Evolutionary conservation across 1,139 yeast genomes (phyloP).

Genomic region (Sugiyamaella grinbergsii): DNA sequence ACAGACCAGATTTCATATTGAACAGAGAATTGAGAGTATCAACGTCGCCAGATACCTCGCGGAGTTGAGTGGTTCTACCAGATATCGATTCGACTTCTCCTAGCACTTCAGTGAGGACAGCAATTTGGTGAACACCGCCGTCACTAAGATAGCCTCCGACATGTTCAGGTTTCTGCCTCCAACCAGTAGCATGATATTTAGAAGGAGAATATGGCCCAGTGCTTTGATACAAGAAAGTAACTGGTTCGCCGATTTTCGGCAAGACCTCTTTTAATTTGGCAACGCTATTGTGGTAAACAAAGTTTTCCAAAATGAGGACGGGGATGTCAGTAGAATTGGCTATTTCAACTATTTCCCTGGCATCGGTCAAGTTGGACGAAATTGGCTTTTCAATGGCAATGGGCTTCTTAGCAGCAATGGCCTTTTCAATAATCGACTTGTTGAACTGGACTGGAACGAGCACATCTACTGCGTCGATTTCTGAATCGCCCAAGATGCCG

Average conservation of each 20-base stretch:
- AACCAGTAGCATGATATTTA: constrained; percentile 61
- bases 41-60: constrained; percentile 74
- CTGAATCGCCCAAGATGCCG: constrained; percentile 60
- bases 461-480: constrained; percentile 77
- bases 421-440: constrained; percentile 61
- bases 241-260: constrained; percentile 71
- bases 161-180: constrained; percentile 91
- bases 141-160: constrained; percentile 89
- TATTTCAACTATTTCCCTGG: constrained; percentile 70
- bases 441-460: constrained; percentile 84
- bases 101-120: constrained; percentile 77
- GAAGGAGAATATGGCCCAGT: constrained; percentile 75
- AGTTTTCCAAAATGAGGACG: constrained; percentile 78
- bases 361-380: constrained; percentile 81
- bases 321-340: constrained; percentile 63
- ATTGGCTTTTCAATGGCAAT: constrained; percentile 85
- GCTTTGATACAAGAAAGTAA: constrained; percentile 74
- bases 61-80: constrained; percentile 74
- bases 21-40: constrained; percentile 76
- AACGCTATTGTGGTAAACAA: constrained; percentile 69
- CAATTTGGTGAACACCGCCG: constrained; percentile 95
- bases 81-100: constrained; percentile 71
- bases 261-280: constrained; percentile 55
- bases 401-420: constrained; percentile 72
- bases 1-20: constrained; percentile 60